Evolutionary conservation across 768 basidiomycete species (phyloP), one percentile per base, ranked within the genome.

Genomic region (Tephrocybe sp.): DNA sequence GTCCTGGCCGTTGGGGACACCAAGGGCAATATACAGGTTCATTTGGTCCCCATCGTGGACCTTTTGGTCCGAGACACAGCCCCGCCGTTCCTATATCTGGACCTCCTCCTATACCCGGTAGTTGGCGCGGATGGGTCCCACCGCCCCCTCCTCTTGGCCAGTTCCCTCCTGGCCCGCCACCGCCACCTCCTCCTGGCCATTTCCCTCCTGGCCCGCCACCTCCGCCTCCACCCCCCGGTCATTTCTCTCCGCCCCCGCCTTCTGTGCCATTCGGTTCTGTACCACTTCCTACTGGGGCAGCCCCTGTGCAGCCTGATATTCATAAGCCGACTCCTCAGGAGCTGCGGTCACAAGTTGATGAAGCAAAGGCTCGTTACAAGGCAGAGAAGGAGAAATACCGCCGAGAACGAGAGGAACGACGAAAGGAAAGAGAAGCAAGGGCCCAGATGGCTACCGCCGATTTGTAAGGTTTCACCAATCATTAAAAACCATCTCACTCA

Each of bases 311-410:
- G 3, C 61, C 61, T 3, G 57, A 27, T 7, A 22, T 42, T 12
- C 43, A 53, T 11, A 53, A 63, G 36, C 56, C 61, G 6, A 60
- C 69, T 9, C 58, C 69, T 2, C 67, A 73, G 40, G 70, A 76
- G 24, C 55, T 76, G 42, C 67, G 68, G 29, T 70, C 70, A 23
- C 71, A 78, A 24, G 76, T 89, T 3, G 82, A 88, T 57, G 77
- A 69, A 16, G 86, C 88, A 1, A 91, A 88, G 57, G 71, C 70
- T 22, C 66, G 68, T 19, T 91, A 91, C 64, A 86, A 80, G 65
- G 73, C 72, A 1, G 78, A 83, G 64, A 91, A 91, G 59, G 86
- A 87, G 57, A 71, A 70, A 19, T 88, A 88, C 57, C 77, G 86
- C 23, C 68, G 68, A 55, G 79, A 83, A 45, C 75, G 80, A 45